phyloP scores from a whole-genome alignment of 1,284 basidiomycete species.

The Rhodofomes roseus region DNA sequence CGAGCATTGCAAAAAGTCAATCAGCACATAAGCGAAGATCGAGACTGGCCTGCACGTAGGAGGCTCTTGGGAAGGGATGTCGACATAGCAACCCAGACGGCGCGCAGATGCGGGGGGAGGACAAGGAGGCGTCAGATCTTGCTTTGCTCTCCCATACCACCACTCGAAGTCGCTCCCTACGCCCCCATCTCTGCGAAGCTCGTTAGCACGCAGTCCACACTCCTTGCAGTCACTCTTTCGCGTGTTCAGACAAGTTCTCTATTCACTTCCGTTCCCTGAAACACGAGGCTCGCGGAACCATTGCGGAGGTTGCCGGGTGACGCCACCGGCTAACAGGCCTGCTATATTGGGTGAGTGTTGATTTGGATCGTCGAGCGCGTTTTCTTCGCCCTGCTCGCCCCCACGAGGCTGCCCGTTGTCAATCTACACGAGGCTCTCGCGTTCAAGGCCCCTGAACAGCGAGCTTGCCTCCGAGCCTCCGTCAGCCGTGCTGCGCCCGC shows the following conservation, averaged over 20 bases:
- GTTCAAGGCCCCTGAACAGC: constrained; percentile 28
- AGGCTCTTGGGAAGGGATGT: constrained; percentile 5
- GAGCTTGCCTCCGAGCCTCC: constrained; percentile 25
- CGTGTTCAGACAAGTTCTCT: constrained; percentile 1
- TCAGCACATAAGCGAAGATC: neutral
- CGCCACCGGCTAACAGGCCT: constrained; percentile 14
- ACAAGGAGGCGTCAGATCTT: neutral
- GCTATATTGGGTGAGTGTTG: constrained; percentile 23
- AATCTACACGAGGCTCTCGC: constrained; percentile 32
- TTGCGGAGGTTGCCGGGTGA: constrained; percentile 9
- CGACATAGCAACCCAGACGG: constrained; percentile 18
- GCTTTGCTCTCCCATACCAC: constrained; percentile 17
- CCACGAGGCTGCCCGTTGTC: constrained; percentile 32
- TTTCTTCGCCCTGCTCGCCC: constrained; percentile 20
- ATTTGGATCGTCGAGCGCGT: constrained; percentile 21
- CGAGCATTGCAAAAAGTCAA: neutral
- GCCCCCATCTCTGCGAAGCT: constrained; percentile 9
- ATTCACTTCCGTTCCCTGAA: constrained; percentile 2
- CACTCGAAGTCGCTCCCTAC: neutral
- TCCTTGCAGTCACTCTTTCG: constrained; percentile 9
- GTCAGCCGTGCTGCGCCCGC: constrained; percentile 25
- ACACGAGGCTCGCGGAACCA: constrained; percentile 17
- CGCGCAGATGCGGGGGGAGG: neutral
- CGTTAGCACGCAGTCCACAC: neutral
- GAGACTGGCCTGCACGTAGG: neutral